Evolutionary conservation across 176 grass and related monocot species (phyloP).

Genomic region (Chrysopogon serrulatus): DNA sequence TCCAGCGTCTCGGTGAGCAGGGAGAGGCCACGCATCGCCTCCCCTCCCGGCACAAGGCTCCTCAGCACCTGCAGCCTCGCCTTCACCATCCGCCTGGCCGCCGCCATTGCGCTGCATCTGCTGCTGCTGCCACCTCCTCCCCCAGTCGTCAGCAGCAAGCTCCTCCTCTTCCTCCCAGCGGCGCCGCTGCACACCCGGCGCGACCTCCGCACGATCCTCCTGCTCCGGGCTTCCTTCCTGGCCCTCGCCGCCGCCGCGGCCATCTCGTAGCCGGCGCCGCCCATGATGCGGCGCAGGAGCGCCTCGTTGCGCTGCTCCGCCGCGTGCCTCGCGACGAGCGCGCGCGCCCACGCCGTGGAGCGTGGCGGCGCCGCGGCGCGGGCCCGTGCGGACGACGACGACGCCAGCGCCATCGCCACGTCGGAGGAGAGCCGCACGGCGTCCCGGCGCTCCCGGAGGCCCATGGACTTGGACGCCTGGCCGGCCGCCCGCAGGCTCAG

Average conservation of each 20-base stretch:
- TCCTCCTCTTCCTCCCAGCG: constrained; percentile 14
- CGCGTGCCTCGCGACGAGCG: constrained; percentile 28
- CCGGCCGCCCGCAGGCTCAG: constrained; percentile 33
- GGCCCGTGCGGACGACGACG: background rate
- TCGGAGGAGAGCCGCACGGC: constrained; percentile 42
- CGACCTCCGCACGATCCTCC: constrained; percentile 34
- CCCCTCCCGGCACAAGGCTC: constrained; percentile 35
- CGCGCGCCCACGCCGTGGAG: constrained; percentile 16
- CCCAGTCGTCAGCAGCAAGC: background rate
- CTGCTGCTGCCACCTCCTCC: background rate
- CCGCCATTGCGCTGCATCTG: background rate
- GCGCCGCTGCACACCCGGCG: constrained; percentile 18
- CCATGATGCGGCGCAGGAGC: constrained; percentile 33
- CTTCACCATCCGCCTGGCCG: constrained; percentile 31
- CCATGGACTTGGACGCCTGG: constrained; percentile 40
- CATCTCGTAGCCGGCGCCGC: constrained; percentile 16
- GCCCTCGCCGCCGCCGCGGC: background rate
- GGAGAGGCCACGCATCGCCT: constrained; percentile 27
- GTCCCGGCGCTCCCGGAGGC: constrained; percentile 32
- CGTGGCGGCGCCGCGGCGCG: background rate
- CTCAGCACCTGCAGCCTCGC: constrained; percentile 35
- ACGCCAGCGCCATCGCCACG: constrained; percentile 39
- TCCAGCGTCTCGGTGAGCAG: constrained; percentile 42
- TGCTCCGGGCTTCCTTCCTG: constrained; percentile 11
- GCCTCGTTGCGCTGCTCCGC: constrained; percentile 31